These are phyloP conservation scores for Lolium rigidum DNA, from an alignment of 176 grass and related monocot species.

Conservation along the genomic window DNA sequence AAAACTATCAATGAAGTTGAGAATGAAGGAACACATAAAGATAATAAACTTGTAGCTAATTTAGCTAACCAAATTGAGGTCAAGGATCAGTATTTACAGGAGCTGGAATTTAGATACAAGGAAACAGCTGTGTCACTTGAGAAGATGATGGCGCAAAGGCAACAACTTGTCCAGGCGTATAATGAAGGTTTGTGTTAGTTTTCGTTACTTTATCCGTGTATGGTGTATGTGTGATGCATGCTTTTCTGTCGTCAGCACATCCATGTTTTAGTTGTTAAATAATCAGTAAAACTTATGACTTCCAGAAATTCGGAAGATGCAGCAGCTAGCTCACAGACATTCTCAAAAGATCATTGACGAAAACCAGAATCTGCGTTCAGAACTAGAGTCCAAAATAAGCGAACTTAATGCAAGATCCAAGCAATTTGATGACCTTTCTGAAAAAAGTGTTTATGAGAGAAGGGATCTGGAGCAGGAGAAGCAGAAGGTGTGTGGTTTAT, in stretches of 20 bases:
- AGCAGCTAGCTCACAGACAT: slow-evolving; percentile 19
- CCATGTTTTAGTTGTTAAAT: neutral
- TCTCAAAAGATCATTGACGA: neutral
- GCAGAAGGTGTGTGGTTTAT: slow-evolving; percentile 18
- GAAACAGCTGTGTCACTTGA: slow-evolving; percentile 62
- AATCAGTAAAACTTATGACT: neutral
- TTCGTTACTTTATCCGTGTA: neutral
- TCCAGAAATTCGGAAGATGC: slow-evolving; percentile 30
- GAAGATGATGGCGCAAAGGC: slow-evolving; percentile 64
- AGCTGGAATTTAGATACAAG: slow-evolving; percentile 63
- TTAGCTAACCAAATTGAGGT: slow-evolving; percentile 68
- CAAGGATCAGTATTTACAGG: slow-evolving; percentile 60
- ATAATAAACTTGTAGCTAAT: slow-evolving; percentile 68
- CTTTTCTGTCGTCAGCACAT: neutral
- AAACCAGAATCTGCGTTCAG: slow-evolving; percentile 23
- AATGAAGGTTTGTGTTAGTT: slow-evolving; percentile 58
- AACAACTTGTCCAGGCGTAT: slow-evolving; percentile 58
- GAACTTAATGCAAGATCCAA: slow-evolving; percentile 31
- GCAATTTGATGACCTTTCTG: slow-evolving; percentile 15
- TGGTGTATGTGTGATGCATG: neutral
- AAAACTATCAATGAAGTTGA: slow-evolving; percentile 69
- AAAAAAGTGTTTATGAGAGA: slow-evolving; percentile 12
- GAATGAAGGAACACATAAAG: slow-evolving; percentile 66
- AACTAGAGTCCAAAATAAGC: slow-evolving; percentile 7
- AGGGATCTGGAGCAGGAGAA: slow-evolving; percentile 18